A percentile compares a stretch with the other conserved stretches of the same genome.
phyloP scores from a whole-genome alignment of 345 rosid genomes.

The Camelina neglecta region DNA sequence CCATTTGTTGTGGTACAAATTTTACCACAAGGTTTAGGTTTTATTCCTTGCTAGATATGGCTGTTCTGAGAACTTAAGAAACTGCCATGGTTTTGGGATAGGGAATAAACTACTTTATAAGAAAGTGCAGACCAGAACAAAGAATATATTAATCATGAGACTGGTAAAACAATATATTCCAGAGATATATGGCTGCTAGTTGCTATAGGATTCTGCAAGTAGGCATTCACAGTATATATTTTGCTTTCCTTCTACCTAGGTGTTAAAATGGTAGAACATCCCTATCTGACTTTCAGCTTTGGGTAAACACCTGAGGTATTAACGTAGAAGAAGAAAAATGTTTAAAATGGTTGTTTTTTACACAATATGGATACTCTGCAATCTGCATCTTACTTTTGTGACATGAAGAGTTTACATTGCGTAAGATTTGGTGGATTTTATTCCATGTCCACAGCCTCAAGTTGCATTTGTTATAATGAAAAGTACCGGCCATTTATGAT shows the following conservation, averaged over 20 bases:
- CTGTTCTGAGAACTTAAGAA: not conserved
- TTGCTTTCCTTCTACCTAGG: slow-evolving; percentile 20
- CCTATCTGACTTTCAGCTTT: not conserved
- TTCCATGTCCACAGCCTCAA: slow-evolving; percentile 44
- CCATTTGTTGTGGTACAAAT: not conserved
- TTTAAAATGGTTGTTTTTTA: not conserved
- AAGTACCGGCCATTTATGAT: slow-evolving; percentile 45
- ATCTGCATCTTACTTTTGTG: slow-evolving; percentile 22
- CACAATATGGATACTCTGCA: slow-evolving; percentile 7
- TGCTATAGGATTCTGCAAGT: slow-evolving; percentile 49
- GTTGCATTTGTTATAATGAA: slow-evolving; percentile 48
- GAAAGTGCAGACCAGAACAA: slow-evolving; percentile 31
- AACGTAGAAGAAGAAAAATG: not conserved
- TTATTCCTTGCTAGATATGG: not conserved
- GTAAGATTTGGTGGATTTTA: slow-evolving; percentile 28
- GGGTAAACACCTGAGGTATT: slow-evolving; percentile 10
- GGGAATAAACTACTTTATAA: slow-evolving; percentile 41
- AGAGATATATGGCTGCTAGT: slow-evolving; percentile 51
- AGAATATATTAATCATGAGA: slow-evolving; percentile 55
- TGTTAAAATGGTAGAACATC: not conserved
- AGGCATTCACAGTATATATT: slow-evolving; percentile 38
- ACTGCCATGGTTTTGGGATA: slow-evolving; percentile 15
- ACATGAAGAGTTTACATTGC: slow-evolving; percentile 6
- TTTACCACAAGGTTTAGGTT: not conserved
- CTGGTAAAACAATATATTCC: slow-evolving; percentile 48